phyloP scores from a whole-genome alignment of 345 rosid species.

The Xanthoceras sorbifolium region DNA sequence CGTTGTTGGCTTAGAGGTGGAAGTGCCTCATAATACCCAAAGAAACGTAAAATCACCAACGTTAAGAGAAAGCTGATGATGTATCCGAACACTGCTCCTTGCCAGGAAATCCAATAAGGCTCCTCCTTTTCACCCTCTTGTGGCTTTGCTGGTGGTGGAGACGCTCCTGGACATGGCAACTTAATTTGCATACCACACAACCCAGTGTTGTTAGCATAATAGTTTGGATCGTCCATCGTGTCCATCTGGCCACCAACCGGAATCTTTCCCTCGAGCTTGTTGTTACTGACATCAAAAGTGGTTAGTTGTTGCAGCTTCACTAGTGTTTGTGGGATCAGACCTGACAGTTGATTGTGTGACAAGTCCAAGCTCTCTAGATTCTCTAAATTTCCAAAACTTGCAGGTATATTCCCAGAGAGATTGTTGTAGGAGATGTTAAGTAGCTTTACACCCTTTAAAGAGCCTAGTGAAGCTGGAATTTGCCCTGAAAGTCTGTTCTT shows the following conservation, averaged over 20 bases:
- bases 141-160: conserved; percentile 6
- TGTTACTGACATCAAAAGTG: conserved; percentile 33
- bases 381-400: conserved; percentile 28
- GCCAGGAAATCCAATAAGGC: conserved; percentile 18
- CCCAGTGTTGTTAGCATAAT: conserved; percentile 32
- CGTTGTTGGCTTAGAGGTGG: not conserved
- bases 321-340: conserved; percentile 29
- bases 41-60: not conserved
- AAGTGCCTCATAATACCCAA: not conserved
- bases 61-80: conserved; percentile 7
- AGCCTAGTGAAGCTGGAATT: conserved; percentile 34
- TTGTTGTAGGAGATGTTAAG: conserved; percentile 34
- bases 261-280: conserved; percentile 33
- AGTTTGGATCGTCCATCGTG: conserved; percentile 28
- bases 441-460: conserved; percentile 29
- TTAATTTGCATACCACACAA: conserved; percentile 38
- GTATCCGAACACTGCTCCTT: conserved; percentile 15
- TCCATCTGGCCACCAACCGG: conserved; percentile 42
- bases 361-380: conserved; percentile 39
- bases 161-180: conserved; percentile 25
- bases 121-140: conserved; percentile 11
- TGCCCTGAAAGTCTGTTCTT: conserved; percentile 28
- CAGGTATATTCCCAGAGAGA: conserved; percentile 30
- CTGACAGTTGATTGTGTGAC: conserved; percentile 37
- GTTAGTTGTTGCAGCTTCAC: conserved; percentile 30